Evolutionary conservation across 2,329 filamentous ascomycete genomes (phyloP), one percentile per base, ranked within the genome.

Genomic region (Botrytis hyacinthi): DNA sequence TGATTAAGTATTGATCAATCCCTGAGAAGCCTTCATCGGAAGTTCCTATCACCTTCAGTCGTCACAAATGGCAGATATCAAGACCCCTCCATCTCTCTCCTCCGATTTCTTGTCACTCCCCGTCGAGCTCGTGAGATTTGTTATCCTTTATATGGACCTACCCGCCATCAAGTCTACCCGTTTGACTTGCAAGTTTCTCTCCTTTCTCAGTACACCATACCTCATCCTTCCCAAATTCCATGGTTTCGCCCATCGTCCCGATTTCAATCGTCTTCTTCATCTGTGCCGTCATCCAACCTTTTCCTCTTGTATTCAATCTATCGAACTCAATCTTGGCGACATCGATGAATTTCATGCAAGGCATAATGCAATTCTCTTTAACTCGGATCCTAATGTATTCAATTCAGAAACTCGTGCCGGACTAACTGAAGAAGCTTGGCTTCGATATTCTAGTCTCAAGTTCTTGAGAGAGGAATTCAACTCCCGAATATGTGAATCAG

Each of bases 281-380:
- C 69, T 78, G n/a, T 76, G 75, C 20, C 70, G 32, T 65, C 74
- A 79, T 54, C 75, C 78, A 18, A 74, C 72, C 14, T 79, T 79
- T 65, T 73, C 77, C 9, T 60, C 75, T 42, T 63, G 46, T 6
- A 76, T 78, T 22, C 75, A 74, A 40, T 60, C 62, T 40, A 48
- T 80, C 16, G 40, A 70, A 26, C 71, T 80, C 32, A 78, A 80
- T 40, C 76, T 79, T 46, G 77, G 77, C 35, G 78, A 80, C 67
- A 54, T 80, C 12, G 78, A 80, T 66, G 79, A 80, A 63, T 79
- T 78, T 61, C 77, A 80, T n/a, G 77, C 77, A 29, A 75, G 79
- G 14, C 77, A 78, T 46, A 80, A 81, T 73, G 73, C 77, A 51
- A 77, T 80, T 73, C 76, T 81, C 74, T 42, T 57, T 72, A 77